A percentile compares a stretch with the other conserved stretches of the same genome.
These are phyloP conservation scores for Rasamsonia emersonii DNA, from an alignment of 2,329 filamentous ascomycete species.

Conservation along the genomic window DNA sequence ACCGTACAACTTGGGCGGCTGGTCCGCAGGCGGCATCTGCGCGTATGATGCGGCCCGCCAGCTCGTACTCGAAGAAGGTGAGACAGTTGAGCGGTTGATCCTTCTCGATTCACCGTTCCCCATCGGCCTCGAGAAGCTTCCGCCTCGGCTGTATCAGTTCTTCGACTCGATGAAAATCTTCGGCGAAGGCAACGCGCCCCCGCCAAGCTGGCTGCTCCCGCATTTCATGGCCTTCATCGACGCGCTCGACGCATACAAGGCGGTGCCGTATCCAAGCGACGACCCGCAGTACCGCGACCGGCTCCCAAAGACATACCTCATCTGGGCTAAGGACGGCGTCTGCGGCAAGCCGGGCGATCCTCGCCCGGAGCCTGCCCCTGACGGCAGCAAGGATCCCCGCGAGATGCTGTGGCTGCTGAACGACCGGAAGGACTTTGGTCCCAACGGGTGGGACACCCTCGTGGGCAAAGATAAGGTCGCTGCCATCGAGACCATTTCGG, in stretches of 20 bases:
- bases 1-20: constrained; percentile 61
- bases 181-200: constrained; percentile 34
- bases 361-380: constrained; percentile 29
- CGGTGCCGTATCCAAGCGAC: constrained; percentile 21
- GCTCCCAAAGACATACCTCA: constrained; percentile 34
- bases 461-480: constrained; percentile 30
- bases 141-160: constrained; percentile 43
- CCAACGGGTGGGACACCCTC: constrained; percentile 40
- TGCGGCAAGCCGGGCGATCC: constrained; percentile 35
- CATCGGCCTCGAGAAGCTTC: constrained; percentile 59
- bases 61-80: constrained; percentile 46
- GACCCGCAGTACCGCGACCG: constrained; percentile 22
- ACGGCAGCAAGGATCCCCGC: constrained; percentile 34
- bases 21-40: constrained; percentile 69
- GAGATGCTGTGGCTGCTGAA: constrained; percentile 44
- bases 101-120: constrained; percentile 61
- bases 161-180: constrained; percentile 41
- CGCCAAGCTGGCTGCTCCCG: constrained; percentile 42
- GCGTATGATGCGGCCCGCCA: constrained; percentile 59
- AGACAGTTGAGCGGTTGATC: constrained; percentile 52
- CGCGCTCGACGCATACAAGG: constrained; percentile 38
- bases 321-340: constrained; percentile 43
- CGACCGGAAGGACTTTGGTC: constrained; percentile 39
- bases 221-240: constrained; percentile 45
- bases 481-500: constrained; percentile 23